These are phyloP conservation scores for Dendrobium nobile DNA, from an alignment of 106 monocot species.

Conservation along the genomic window DNA sequence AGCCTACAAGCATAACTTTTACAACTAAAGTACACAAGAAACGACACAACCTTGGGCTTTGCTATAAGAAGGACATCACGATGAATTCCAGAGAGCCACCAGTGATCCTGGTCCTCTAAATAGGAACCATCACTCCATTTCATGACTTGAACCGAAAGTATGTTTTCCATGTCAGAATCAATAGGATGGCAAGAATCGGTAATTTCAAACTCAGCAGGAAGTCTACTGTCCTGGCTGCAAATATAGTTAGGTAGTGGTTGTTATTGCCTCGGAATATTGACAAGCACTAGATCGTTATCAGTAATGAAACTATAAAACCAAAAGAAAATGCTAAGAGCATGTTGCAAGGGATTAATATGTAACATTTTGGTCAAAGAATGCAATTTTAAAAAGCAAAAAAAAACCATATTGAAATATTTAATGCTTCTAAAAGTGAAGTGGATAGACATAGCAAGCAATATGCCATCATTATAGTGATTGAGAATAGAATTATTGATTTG, in stretches of 20 bases:
- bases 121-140: slow-evolving; percentile 99
- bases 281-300: background rate
- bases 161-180: slow-evolving; percentile 74
- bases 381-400: background rate
- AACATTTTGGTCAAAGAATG: background rate
- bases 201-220: slow-evolving; percentile 99
- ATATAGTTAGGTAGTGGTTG: background rate
- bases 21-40: background rate
- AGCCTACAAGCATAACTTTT: background rate
- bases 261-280: background rate
- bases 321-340: background rate
- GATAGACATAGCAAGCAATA: background rate
- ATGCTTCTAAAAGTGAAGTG: background rate
- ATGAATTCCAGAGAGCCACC: slow-evolving; percentile 99
- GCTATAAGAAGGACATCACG: slow-evolving; percentile 86
- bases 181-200: slow-evolving; percentile 70
- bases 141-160: slow-evolving; percentile 91
- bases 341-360: background rate
- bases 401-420: background rate
- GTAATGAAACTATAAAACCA: background rate
- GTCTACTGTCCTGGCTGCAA: slow-evolving; percentile 90
- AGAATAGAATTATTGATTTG: background rate
- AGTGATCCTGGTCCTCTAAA: slow-evolving; percentile 99
- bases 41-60: slow-evolving; percentile 69
- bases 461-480: background rate